phyloP scores from a whole-genome alignment of 2,329 filamentous ascomycete genomes.

The Trichoderma pleuroti region DNA sequence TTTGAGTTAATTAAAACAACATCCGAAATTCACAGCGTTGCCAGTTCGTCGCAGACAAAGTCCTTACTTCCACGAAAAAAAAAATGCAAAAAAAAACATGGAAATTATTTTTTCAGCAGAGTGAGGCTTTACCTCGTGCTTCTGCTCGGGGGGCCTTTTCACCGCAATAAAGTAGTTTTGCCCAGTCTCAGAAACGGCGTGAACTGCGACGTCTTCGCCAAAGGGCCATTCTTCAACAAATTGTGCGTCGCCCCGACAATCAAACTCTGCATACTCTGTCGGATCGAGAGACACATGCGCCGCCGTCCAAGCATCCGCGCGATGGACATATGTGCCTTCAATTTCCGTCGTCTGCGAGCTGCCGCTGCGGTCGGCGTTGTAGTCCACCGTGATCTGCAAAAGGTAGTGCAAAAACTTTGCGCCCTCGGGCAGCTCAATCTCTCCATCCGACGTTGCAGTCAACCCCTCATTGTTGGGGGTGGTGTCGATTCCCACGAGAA shows the following conservation, averaged over 20 bases:
- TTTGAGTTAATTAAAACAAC: neutral
- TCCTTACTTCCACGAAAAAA: neutral
- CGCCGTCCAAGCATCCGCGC: conserved; percentile 33
- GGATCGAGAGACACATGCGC: conserved; percentile 34
- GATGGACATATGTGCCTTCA: conserved; percentile 36
- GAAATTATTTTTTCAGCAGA: neutral
- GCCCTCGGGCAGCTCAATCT: conserved; percentile 25
- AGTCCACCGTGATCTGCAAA: conserved; percentile 41
- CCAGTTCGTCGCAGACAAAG: neutral
- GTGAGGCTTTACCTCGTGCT: neutral
- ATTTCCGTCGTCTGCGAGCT: conserved; percentile 36
- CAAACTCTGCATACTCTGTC: conserved; percentile 34
- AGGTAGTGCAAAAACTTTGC: conserved; percentile 38
- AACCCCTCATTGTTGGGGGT: conserved; percentile 36
- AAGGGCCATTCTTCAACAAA: conserved; percentile 39
- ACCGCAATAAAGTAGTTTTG: conserved; percentile 40
- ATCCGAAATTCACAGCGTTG: neutral
- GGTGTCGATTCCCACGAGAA: conserved; percentile 37
- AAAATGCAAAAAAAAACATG: neutral
- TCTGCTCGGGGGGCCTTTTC: conserved; percentile 24
- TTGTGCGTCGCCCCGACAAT: conserved; percentile 29
- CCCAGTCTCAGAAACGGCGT: conserved; percentile 41
- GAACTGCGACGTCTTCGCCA: conserved; percentile 40
- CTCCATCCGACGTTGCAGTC: conserved; percentile 21
- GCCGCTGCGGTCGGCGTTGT: conserved; percentile 37